A percentile compares a stretch with the other conserved stretches of the same genome.
phyloP scores from a whole-genome alignment of 371 early-diverging fungal genomes.

The Rhizopus sp. region DNA sequence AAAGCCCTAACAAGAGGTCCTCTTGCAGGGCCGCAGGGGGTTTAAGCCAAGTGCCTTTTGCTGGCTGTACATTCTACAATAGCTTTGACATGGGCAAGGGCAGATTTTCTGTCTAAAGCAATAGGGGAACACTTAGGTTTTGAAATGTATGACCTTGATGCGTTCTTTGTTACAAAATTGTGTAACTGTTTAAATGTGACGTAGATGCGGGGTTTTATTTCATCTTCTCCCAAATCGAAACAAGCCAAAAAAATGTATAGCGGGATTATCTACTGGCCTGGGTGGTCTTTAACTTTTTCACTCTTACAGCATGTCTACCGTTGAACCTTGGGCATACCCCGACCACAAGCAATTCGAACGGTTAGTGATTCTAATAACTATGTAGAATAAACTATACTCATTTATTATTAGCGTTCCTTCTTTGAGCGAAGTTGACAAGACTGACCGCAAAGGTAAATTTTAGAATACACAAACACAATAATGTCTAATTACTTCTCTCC shows the following conservation, averaged over 20 bases:
- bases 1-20: neutral
- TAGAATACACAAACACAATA: neutral
- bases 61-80: neutral
- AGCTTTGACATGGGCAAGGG: slow-evolving; percentile 2
- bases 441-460: slow-evolving; percentile 48
- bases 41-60: neutral
- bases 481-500: neutral
- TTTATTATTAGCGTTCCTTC: slow-evolving; percentile 41
- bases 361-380: slow-evolving; percentile 13
- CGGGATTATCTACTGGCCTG: neutral
- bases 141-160: too few relatives aligned
- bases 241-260: slow-evolving; percentile 4
- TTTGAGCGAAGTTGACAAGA: slow-evolving; percentile 48
- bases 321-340: slow-evolving; percentile 52
- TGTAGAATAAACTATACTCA: neutral
- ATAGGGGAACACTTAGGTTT: too few relatives aligned
- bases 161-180: too few relatives aligned
- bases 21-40: too few relatives aligned
- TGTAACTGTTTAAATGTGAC: too few relatives aligned
- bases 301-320: slow-evolving; percentile 21
- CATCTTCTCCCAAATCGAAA: neutral
- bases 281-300: neutral
- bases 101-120: slow-evolving; percentile 3
- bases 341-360: slow-evolving; percentile 54
- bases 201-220: too few relatives aligned